Evolutionary conservation across 768 basidiomycete genomes (phyloP), one percentile per base, ranked within the genome.

Genomic region (Kwoniella mangroviensis): DNA sequence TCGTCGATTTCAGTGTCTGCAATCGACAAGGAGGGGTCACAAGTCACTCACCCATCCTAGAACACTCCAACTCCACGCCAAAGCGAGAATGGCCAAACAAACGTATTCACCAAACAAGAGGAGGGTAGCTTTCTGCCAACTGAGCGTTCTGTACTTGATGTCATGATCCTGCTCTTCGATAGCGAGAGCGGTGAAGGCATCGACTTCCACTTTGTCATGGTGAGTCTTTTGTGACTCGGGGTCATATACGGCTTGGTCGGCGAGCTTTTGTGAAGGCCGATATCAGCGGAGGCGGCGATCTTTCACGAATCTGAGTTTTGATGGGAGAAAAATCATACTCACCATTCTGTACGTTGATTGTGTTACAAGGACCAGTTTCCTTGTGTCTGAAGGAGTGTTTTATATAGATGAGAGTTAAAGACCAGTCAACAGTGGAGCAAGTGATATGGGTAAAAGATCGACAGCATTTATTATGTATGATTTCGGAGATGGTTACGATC

Each of bases 61-160:
- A 7, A 79, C 78, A 57, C 71, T 73, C 78, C 78, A 79, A 65
- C 74, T 75, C 78, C 78, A 79, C 2, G 76, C 68, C 22, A 79
- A 56, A 3, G 78, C 78, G 11, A 79, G 61, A 55, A 79, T 79
- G 56, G 78, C 78, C 56, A 79, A 65, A 73, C 78, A 79, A 41
- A 79, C 78, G 60, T 79, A 79, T 65, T 79, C 78, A 22, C 78
- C 78, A 68, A 79, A 79, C 56, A 79, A 62, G 17, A 79, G 59
- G 12, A 77, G 53, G 24, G 78, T 70, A 3, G 78, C 66, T 63
- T 79, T 79, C 54, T 79, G 78, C 78, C 78, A 79, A 7, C 67
- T 69, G 41, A 79, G 68, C 0, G 78, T 79, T 7, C 78, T 66
- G 52, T 69, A 77, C 41, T 77, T 77, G 73, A 77, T 77, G 15